These are phyloP conservation scores for Yamadazyma paraphyllophila DNA, from an alignment of 805 yeast genomes.

Conservation along the genomic window DNA sequence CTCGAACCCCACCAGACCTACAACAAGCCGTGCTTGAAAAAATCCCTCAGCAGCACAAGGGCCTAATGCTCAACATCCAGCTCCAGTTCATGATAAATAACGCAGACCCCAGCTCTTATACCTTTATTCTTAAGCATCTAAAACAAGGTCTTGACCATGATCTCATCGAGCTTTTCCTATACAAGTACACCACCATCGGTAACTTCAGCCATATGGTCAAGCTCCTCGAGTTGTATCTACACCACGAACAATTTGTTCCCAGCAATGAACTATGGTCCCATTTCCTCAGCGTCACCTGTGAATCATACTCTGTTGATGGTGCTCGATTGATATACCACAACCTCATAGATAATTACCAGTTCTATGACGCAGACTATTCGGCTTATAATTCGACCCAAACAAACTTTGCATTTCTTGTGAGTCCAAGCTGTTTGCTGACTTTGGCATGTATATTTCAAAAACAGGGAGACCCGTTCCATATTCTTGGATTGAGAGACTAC, in stretches of 20 bases:
- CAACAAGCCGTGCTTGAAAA: neutral
- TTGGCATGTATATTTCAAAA: slow-evolving; percentile 29
- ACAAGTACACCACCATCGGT: slow-evolving; percentile 3
- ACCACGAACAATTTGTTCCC: neutral
- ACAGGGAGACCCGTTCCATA: slow-evolving; percentile 22
- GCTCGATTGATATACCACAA: slow-evolving; percentile 37
- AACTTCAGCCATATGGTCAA: slow-evolving; percentile 2
- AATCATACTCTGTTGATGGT: slow-evolving; percentile 17
- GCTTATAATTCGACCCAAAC: slow-evolving; percentile 10
- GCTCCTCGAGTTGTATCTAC: slow-evolving; percentile 5
- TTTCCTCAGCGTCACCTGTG: slow-evolving; percentile 24
- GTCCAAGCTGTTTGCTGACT: slow-evolving; percentile 23
- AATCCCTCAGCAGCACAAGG: neutral
- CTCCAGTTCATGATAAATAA: neutral
- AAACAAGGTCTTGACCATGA: slow-evolving; percentile 9
- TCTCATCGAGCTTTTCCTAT: slow-evolving; percentile 10
- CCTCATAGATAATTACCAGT: slow-evolving; percentile 26
- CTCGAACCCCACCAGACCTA: neutral
- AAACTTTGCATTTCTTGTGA: slow-evolving; percentile 31
- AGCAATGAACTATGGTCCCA: slow-evolving; percentile 33
- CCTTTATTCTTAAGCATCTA: slow-evolving; percentile 6
- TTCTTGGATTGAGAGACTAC: slow-evolving; percentile 31
- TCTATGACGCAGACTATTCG: slow-evolving; percentile 14
- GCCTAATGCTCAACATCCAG: neutral
- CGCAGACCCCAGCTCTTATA: neutral